These are phyloP conservation scores for Candida verbasci DNA, from an alignment of 805 yeast genomes.

Conservation along the genomic window DNA sequence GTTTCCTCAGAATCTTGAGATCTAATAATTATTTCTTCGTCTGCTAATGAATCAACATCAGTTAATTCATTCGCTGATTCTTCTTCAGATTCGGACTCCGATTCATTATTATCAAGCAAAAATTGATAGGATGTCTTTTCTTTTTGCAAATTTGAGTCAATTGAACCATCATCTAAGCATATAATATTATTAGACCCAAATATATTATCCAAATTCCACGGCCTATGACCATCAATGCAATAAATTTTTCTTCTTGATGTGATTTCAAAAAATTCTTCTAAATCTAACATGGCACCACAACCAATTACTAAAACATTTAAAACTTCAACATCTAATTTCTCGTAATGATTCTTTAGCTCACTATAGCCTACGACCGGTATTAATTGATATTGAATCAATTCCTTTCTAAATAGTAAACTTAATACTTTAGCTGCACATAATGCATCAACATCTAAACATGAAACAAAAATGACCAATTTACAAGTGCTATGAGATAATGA, in stretches of 20 bases:
- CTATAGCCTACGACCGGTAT: conserved; percentile 91
- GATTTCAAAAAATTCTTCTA: conserved; percentile 68
- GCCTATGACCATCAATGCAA: conserved; percentile 87
- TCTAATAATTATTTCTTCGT: conserved; percentile 8
- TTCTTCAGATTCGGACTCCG: conserved; percentile 24
- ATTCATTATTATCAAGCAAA: conserved; percentile 40
- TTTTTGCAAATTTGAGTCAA: conserved; percentile 51
- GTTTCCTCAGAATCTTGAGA: conserved; percentile 25
- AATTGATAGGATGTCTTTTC: conserved; percentile 62
- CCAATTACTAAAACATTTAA: conserved; percentile 77
- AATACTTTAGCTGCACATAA: conserved; percentile 83
- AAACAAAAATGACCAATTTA: conserved; percentile 78
- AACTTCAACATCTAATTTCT: conserved; percentile 66
- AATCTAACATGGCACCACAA: conserved; percentile 89
- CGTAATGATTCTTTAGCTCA: conserved; percentile 64
- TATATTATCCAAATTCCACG: conserved; percentile 92
- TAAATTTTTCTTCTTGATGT: conserved; percentile 58
- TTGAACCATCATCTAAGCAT: conserved; percentile 84
- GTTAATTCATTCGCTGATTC: conserved; percentile 22
- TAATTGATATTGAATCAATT: conserved; percentile 79
- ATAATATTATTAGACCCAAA: conserved; percentile 75
- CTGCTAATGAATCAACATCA: conserved; percentile 11
- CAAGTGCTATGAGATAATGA: conserved; percentile 91
- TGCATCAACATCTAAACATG: conserved; percentile 89
- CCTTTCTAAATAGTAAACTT: conserved; percentile 65